Evolutionary conservation across 768 basidiomycete species (phyloP).

Genomic region (Lentinus tigrinus): DNA sequence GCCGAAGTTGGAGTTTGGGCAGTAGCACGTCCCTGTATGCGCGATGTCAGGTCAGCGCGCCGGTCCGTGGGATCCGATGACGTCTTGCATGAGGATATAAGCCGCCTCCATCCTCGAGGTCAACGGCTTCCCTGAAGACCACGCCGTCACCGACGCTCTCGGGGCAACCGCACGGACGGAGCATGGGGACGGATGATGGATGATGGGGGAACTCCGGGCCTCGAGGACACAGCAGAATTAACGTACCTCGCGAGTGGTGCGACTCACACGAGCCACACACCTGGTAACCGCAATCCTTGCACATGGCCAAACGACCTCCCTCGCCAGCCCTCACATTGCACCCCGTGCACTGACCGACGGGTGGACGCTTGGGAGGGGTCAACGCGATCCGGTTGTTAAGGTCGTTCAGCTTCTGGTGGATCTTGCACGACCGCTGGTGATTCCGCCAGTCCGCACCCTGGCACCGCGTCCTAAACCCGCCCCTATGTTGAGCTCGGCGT

Average conservation of each 20-base stretch:
- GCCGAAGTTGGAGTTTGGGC: constrained; percentile 35
- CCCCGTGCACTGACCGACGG: constrained; percentile 28
- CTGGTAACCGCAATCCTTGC: constrained; percentile 35
- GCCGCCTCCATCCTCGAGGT: constrained; percentile 2
- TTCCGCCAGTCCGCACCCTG: constrained; percentile 31
- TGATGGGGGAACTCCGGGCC: background rate
- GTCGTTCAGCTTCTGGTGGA: constrained; percentile 32
- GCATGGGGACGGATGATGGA: background rate
- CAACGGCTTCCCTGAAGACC: background rate
- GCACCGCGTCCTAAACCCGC: constrained; percentile 21
- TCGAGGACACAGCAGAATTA: background rate
- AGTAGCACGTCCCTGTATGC: constrained; percentile 35
- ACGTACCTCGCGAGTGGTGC: constrained; percentile 28
- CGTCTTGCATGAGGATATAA: background rate
- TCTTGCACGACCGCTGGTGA: constrained; percentile 37
- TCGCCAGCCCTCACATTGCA: constrained; percentile 26
- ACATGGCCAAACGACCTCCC: constrained; percentile 18
- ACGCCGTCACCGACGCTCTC: background rate
- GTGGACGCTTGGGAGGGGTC: constrained; percentile 25
- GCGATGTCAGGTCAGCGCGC: constrained; percentile 3
- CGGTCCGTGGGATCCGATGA: background rate
- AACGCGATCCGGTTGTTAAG: constrained; percentile 25
- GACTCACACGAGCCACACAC: constrained; percentile 35
- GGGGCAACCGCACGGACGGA: background rate
- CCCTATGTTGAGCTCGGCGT: background rate